These are phyloP conservation scores for Gentiana dahurica DNA, from an alignment of 257 asterid species.

Conservation along the genomic window DNA sequence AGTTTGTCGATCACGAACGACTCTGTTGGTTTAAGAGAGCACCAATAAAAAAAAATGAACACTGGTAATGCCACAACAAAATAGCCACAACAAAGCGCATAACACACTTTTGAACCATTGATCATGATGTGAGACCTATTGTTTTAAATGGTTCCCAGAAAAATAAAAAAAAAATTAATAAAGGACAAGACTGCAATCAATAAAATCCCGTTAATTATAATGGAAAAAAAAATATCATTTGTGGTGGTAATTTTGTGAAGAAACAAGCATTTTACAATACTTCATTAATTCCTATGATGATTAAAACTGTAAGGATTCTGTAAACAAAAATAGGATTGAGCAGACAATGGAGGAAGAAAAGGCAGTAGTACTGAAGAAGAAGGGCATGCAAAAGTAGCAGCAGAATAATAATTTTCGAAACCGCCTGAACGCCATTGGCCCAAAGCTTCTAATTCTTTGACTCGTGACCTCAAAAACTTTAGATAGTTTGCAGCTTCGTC, in stretches of 20 bases:
- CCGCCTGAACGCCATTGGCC: conserved; percentile 36
- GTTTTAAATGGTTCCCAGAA: too few relatives aligned
- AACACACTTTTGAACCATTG: too few relatives aligned
- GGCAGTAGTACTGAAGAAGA: conserved; percentile 22
- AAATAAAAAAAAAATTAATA: too few relatives aligned
- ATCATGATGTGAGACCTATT: too few relatives aligned
- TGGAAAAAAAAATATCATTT: not conserved
- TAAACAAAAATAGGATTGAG: conserved; percentile 45
- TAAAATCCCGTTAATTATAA: not conserved
- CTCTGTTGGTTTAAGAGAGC: too few relatives aligned
- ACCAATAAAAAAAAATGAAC: too few relatives aligned
- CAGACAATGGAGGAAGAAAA: conserved; percentile 33
- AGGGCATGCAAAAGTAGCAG: conserved; percentile 12
- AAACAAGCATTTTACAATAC: too few relatives aligned
- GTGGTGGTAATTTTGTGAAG: too few relatives aligned
- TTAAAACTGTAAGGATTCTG: conserved; percentile 30
- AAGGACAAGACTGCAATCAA: not conserved
- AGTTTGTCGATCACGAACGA: too few relatives aligned
- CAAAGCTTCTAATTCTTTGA: conserved; percentile 57
- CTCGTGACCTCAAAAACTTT: conserved; percentile 70
- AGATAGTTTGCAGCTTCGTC: conserved; percentile 98
- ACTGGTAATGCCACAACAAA: too few relatives aligned
- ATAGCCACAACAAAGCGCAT: too few relatives aligned
- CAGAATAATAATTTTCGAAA: conserved; percentile 12
- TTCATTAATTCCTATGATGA: conserved; percentile 22